phyloP scores from a whole-genome alignment of 2,329 filamentous ascomycete genomes.

The Arachnopeziza araneosa region DNA sequence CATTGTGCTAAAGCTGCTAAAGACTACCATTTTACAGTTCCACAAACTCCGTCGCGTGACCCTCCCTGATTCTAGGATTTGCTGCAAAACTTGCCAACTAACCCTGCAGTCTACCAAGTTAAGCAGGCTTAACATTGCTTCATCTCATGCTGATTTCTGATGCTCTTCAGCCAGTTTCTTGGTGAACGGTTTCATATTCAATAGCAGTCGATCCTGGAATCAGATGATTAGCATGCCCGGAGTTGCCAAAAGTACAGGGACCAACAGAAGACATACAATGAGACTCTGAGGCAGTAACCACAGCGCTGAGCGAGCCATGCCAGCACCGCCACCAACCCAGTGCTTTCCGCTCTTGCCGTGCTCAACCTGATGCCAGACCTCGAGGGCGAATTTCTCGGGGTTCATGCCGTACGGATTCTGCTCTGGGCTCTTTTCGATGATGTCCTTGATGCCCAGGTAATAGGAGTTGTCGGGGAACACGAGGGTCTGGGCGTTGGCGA shows the following conservation, averaged over 20 bases:
- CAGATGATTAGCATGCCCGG: background rate
- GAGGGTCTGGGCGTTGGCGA: slow-evolving; percentile 2
- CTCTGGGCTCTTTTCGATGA: background rate
- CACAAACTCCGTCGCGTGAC: too few species aligned
- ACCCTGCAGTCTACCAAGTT: too few species aligned
- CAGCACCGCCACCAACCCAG: slow-evolving; percentile 3
- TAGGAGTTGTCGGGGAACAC: slow-evolving; percentile 11
- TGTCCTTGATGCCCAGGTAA: slow-evolving; percentile 6
- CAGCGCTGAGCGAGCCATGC: background rate
- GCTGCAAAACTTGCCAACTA: too few species aligned
- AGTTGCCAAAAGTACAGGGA: too few species aligned
- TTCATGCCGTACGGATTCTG: background rate
- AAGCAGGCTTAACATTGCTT: too few species aligned
- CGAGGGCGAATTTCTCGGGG: slow-evolving; percentile 1
- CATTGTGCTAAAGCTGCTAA: too few species aligned
- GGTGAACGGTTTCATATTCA: slow-evolving; percentile 1
- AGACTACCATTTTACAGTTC: too few species aligned
- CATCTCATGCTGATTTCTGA: too few species aligned
- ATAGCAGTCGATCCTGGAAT: slow-evolving; percentile 3
- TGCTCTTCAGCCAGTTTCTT: slow-evolving; percentile 4
- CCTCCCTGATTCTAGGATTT: too few species aligned
- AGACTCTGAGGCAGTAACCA: background rate
- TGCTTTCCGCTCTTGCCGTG: slow-evolving; percentile 1
- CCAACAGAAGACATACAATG: too few species aligned
- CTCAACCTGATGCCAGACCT: slow-evolving; percentile 4